phyloP scores from a whole-genome alignment of 441 rosid species.

The Erodium moschatum region DNA sequence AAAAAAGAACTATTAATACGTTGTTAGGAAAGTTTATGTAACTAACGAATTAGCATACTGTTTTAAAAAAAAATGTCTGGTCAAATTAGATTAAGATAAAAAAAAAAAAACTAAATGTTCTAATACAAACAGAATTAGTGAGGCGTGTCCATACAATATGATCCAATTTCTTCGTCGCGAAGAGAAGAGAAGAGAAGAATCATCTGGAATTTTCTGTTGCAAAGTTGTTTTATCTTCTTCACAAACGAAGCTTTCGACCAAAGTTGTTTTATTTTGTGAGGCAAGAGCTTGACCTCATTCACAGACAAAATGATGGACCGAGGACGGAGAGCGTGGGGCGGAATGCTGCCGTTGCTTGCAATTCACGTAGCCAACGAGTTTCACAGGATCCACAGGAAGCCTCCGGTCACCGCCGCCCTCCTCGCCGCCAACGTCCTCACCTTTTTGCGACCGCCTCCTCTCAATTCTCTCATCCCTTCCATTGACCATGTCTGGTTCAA shows the following conservation, averaged over 20 bases:
- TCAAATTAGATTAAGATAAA: too few species aligned
- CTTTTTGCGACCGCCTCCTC: slow-evolving; percentile 58
- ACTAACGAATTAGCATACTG: too few species aligned
- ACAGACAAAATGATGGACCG: slow-evolving; percentile 17
- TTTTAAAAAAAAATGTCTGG: too few species aligned
- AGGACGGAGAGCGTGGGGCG: slow-evolving; percentile 33
- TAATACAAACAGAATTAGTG: too few species aligned
- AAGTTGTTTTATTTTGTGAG: too few species aligned
- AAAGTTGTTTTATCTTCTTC: not conserved
- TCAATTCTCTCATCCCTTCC: slow-evolving; percentile 48
- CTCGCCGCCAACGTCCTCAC: slow-evolving; percentile 60
- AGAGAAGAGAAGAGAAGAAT: slow-evolving; percentile 10
- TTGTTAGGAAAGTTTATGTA: too few species aligned
- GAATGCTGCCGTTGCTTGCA: slow-evolving; percentile 67
- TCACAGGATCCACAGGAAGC: slow-evolving; percentile 73
- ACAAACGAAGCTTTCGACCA: not conserved
- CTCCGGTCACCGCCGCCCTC: slow-evolving; percentile 80
- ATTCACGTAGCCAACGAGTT: slow-evolving; percentile 60
- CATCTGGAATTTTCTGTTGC: slow-evolving; percentile 23
- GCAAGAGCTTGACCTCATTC: not conserved
- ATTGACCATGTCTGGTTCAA: slow-evolving; percentile 73
- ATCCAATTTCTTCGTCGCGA: too few species aligned
- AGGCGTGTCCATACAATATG: too few species aligned
- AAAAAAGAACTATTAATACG: too few species aligned
- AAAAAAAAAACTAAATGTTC: too few species aligned